Evolutionary conservation across 768 basidiomycete genomes (phyloP), one percentile per base, ranked within the genome.

Genomic region (Saitozyma sp.): DNA sequence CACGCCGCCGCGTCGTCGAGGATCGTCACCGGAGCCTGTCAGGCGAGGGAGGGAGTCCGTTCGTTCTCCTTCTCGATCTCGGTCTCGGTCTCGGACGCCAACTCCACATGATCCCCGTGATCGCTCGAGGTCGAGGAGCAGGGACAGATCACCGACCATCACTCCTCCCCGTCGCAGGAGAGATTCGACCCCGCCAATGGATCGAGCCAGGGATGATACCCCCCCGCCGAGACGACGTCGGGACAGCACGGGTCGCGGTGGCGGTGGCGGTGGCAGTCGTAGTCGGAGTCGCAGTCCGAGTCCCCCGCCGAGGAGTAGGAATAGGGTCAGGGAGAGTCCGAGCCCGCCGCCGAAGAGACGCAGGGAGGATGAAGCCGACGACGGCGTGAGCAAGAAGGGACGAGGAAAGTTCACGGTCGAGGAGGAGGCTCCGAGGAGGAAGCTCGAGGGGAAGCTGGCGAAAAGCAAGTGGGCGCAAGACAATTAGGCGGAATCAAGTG

Each of bases 391-490:
- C 6, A 59, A 54, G 29, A 69, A 65, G 40, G 64, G 67, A 14
- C 38, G 64, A 58, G 66, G 66, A 11, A 52, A 48, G 43, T 62
- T 62, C 37, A 59, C 57, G 11, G 46, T 37, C 45, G 68, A 63
- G 54, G 71, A 67, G 14, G 54, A 59, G 1, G 62, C 61, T 50
- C 58, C 20, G 57, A 68, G 50, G 61, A 70, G 49, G 56, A 71
- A 65, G 65, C 63, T 64, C 38, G 74, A 67, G 56, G 74, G 69
- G n/a, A 46, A 59, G 20, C 48, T 70, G 54, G 56, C 41, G 16
- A 64, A 62, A 49, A 54, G 50, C 17, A 59, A 59, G 40, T 70
- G 69, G 69, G 69, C 69, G 42, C 50, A 60, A 29, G 29, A 29
- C 29, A 5, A 29, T 29, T 29, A 29, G 29, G 29, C 29, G 29